Evolutionary conservation across 345 rosid genomes (phyloP).

Genomic region (Citrus trifoliata): DNA sequence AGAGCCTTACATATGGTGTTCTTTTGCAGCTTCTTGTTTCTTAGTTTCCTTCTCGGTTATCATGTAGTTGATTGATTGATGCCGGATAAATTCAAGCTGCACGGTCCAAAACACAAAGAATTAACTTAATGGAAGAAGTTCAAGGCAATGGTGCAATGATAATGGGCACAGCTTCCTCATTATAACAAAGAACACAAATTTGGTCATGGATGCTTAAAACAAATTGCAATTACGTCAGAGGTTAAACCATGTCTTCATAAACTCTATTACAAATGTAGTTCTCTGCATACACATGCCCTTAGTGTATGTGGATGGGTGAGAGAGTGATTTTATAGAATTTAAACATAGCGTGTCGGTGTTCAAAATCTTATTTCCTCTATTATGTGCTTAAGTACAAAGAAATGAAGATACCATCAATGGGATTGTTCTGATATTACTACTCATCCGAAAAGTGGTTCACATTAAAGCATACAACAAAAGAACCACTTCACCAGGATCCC

Average conservation of each 20-base stretch:
- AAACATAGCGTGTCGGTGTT: not conserved
- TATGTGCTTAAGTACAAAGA: not conserved
- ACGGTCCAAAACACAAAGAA: not conserved
- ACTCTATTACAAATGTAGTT: not conserved
- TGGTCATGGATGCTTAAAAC: not conserved
- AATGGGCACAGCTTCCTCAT: not conserved
- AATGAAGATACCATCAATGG: not conserved
- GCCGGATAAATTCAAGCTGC: constrained; percentile 80
- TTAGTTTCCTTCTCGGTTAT: constrained; percentile 36
- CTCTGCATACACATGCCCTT: not conserved
- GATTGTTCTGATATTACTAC: not conserved
- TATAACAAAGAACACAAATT: not conserved
- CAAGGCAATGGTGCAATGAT: not conserved
- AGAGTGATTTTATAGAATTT: not conserved
- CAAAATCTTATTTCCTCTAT: not conserved
- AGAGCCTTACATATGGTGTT: constrained; percentile 42
- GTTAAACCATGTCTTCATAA: not conserved
- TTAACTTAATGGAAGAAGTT: not conserved
- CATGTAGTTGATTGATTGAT: constrained; percentile 39
- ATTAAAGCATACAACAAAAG: not conserved
- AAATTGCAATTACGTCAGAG: not conserved
- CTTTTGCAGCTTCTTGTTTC: constrained; percentile 26
- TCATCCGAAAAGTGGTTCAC: not conserved
- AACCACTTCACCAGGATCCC: not conserved
- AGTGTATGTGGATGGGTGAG: not conserved